Percentiles rank a stretch among this genome's conserved stretches.
These are phyloP conservation scores for Amanita brunnescens DNA, from an alignment of 768 basidiomycete genomes.

Conservation along the genomic window DNA sequence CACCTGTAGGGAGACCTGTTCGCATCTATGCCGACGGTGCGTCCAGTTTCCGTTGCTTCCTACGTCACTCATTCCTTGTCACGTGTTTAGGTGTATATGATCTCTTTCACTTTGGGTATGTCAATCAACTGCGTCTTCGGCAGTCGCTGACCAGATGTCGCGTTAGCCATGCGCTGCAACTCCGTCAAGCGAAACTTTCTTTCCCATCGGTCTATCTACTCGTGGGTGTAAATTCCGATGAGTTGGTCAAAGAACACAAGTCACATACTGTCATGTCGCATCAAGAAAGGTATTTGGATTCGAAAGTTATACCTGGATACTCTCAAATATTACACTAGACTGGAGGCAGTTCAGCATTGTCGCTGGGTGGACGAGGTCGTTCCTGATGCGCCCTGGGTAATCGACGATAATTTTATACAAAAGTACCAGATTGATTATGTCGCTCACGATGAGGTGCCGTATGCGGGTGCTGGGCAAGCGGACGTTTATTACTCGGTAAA, in stretches of 20 bases:
- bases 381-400: slow-evolving; percentile 85
- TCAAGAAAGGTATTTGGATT: slow-evolving; percentile 37
- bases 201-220: slow-evolving; percentile 88
- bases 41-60: slow-evolving; percentile 17
- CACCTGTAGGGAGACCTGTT: slow-evolving; percentile 71
- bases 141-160: not conserved
- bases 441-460: slow-evolving; percentile 92
- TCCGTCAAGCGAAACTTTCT: slow-evolving; percentile 92
- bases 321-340: slow-evolving; percentile 25
- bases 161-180: slow-evolving; percentile 82
- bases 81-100: slow-evolving; percentile 78
- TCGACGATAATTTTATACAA: slow-evolving; percentile 74
- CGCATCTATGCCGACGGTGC: slow-evolving; percentile 91
- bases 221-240: slow-evolving; percentile 89
- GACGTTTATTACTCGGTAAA: slow-evolving; percentile 87
- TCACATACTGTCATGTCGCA: slow-evolving; percentile 82
- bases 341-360: slow-evolving; percentile 92
- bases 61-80: slow-evolving; percentile 16
- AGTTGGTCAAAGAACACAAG: slow-evolving; percentile 73
- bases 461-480: slow-evolving; percentile 65
- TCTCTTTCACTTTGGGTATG: slow-evolving; percentile 92
- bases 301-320: not conserved
- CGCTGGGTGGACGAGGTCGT: slow-evolving; percentile 96
- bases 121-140: slow-evolving; percentile 5
- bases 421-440: slow-evolving; percentile 92